phyloP scores from a whole-genome alignment of 495 filamentous ascomycete genomes.

The Thermothielavioides terrestris region DNA sequence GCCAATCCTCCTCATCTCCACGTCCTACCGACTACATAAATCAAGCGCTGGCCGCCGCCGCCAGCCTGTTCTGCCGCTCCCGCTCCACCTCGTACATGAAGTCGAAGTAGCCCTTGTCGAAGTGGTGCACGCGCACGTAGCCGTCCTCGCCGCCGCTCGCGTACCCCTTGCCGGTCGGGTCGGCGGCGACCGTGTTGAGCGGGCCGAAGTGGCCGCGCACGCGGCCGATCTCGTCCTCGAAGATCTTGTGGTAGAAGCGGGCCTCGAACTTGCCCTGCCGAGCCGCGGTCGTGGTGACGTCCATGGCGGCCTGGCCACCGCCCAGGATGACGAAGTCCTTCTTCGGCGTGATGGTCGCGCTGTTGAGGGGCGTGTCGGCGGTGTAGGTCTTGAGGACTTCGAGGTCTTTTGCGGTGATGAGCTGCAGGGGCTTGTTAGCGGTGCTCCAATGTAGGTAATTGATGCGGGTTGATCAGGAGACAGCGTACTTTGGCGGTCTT shows the following conservation, averaged over 20 bases:
- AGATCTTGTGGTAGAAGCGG: slow-evolving; percentile 97
- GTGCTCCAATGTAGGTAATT: neutral
- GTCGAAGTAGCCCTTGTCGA: slow-evolving; percentile 96
- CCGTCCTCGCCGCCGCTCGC: slow-evolving; percentile 94
- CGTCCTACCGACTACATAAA: neutral
- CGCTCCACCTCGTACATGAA: slow-evolving; percentile 98
- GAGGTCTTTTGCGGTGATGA: slow-evolving; percentile 74
- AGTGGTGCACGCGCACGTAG: slow-evolving; percentile 96
- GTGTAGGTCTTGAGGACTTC: slow-evolving; percentile 85
- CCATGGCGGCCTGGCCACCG: slow-evolving; percentile 97
- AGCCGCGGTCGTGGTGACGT: slow-evolving; percentile 90
- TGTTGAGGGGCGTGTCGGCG: slow-evolving; percentile 94
- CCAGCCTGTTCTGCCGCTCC: slow-evolving; percentile 32
- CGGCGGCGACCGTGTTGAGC: slow-evolving; percentile 70
- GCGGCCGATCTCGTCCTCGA: slow-evolving; percentile 96
- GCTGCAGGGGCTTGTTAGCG: slow-evolving; percentile 34
- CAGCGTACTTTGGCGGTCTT: slow-evolving; percentile 87
- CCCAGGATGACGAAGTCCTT: slow-evolving; percentile 97
- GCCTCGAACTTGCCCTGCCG: slow-evolving; percentile 98
- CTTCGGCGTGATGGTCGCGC: slow-evolving; percentile 81
- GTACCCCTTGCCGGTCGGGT: slow-evolving; percentile 84
- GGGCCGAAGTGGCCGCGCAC: slow-evolving; percentile 96
- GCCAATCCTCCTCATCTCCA: neutral
- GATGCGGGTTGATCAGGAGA: no score
- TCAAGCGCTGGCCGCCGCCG: slow-evolving; percentile 4